Evolutionary conservation across 371 early-diverging fungal genomes (phyloP), one percentile per base, ranked within the genome.

Genomic region (Neoconidiobolus thromboides): DNA sequence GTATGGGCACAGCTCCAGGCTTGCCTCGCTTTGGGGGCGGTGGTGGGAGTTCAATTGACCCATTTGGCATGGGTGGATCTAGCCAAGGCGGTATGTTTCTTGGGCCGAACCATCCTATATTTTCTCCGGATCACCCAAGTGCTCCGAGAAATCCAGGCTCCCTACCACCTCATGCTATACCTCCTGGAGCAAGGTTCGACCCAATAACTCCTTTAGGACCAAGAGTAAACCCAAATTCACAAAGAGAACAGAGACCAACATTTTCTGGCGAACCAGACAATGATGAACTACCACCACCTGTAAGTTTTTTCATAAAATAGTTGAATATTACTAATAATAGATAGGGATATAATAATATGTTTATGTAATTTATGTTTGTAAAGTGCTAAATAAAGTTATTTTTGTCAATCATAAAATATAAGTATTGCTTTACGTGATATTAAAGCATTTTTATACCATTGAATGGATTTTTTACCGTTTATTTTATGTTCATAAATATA

Each of bases 101-200:
- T 6, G 91, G 91, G 5, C 92, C 93, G 0, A 75, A 75, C 48
- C 93, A 93, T 71, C 91, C 92, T 47, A 83, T 90, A 76, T 93
- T 91, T 67, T 71, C 78, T 3, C 70, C 71, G 36, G 26, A 26
- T 26, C 72, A 66, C 2, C 57, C 78, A 60, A 40, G 64, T 49
- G 49, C 66, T 0, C 56, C 49, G 38, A 61, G 62, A 4, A 48
- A 56, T 42, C 38, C 38, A 14, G 57, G 57, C 9, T 4, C 6
- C 3, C 51, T 68, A 6, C 78, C 77, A 47, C 71, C 76, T 60
- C 86, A 82, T 9, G 76, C 87, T 39, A 89, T 89, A 2, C 94
- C 94, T 1, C 86, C 87, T 9, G 91, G 91, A 5, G 94, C 94
- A 2, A 77, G 92, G 7, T 93, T 89, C 69, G 92, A 93, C 65